These are phyloP conservation scores for Solanum commersonii DNA, from an alignment of 257 asterid genomes.

Conservation along the genomic window DNA sequence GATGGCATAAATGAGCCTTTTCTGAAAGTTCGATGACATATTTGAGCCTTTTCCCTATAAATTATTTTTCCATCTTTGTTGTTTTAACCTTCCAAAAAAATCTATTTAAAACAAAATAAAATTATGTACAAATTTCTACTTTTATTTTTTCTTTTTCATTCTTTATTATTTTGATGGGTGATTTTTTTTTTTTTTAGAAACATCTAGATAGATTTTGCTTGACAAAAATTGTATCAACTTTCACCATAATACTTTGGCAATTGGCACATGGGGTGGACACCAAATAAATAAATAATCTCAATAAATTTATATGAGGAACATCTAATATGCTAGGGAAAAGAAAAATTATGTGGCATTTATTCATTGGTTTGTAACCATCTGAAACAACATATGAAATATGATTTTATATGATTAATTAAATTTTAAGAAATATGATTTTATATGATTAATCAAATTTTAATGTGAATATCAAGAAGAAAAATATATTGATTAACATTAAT, in stretches of 20 bases:
- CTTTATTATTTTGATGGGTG: neutral
- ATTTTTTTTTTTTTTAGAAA: no score
- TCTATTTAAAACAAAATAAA: neutral
- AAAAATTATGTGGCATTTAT: no score
- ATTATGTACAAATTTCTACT: neutral
- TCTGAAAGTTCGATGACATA: no score
- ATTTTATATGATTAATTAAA: no score
- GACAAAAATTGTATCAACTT: neutral
- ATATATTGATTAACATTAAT: neutral
- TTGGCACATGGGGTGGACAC: neutral
- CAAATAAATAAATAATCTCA: no score
- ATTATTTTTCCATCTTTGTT: neutral
- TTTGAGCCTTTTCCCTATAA: no score
- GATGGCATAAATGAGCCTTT: no score
- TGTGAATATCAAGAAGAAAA: no score
- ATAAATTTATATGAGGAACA: neutral
- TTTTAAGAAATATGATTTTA: no score
- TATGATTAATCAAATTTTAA: no score
- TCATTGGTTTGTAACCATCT: no score
- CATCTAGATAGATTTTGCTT: neutral
- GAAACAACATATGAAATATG: no score
- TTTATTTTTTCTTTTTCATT: neutral
- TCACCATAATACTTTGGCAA: neutral
- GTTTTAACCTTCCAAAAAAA: neutral
- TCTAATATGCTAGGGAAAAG: neutral